Conservation (phyloP, 257 asterid genomes). For the Coffea eugenioides region DNA sequence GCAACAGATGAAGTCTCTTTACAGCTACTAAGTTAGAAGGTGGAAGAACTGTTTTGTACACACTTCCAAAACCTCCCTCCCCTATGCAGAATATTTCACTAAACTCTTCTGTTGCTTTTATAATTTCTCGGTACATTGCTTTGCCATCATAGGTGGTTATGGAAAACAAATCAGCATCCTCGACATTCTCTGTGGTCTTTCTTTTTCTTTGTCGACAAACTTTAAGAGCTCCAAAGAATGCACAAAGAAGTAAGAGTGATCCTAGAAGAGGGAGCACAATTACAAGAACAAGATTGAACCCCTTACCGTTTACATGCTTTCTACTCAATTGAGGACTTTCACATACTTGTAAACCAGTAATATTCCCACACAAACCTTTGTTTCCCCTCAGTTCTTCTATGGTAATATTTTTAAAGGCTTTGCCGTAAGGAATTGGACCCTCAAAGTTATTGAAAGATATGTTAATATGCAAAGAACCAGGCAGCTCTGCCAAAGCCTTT, state of each 20-base stretch:
- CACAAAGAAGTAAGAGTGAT: conserved; percentile 16
- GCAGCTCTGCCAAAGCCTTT: conserved; percentile 9
- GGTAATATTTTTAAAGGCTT: too few species aligned
- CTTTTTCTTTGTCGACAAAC: background rate
- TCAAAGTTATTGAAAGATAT: conserved; percentile 24
- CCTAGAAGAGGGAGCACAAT: conserved; percentile 6
- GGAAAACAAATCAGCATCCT: conserved; percentile 12
- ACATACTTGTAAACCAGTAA: too few species aligned
- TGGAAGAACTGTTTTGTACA: conserved; percentile 26
- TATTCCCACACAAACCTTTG: too few species aligned
- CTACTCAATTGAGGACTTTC: too few species aligned
- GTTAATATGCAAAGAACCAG: conserved; percentile 19
- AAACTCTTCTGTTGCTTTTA: conserved; percentile 31
- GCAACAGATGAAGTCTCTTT: conserved; percentile 5
- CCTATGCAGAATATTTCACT: conserved; percentile 26
- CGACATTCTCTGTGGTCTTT: background rate
- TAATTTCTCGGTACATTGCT: conserved; percentile 24
- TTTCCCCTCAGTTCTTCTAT: too few species aligned
- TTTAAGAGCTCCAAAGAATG: conserved; percentile 8
- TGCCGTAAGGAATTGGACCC: too few species aligned
- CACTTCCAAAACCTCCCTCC: conserved; percentile 36
- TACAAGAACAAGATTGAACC: too few species aligned
- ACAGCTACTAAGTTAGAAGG: conserved; percentile 28
- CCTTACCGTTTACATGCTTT: too few species aligned
- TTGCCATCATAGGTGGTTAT: conserved; percentile 31